A percentile compares a stretch with the other conserved stretches of the same genome.
Evolutionary conservation across 805 yeast species (phyloP).

Genomic region (Ogataea populi-albae): DNA sequence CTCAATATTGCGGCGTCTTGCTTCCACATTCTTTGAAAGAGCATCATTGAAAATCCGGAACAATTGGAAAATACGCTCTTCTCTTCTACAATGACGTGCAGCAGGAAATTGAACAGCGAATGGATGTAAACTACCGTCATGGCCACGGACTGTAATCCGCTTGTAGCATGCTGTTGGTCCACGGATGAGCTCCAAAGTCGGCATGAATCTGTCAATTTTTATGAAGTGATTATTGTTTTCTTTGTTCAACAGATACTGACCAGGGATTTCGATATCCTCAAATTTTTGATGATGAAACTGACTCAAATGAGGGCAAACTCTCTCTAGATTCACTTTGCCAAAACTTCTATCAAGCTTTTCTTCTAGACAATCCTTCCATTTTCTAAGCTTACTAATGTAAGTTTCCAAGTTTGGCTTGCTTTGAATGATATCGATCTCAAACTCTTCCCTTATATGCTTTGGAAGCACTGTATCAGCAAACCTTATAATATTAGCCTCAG

Average conservation of each 20-base stretch:
- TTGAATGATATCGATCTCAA: conserved; percentile 85
- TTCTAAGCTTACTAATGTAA: conserved; percentile 76
- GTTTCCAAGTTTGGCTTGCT: conserved; percentile 86
- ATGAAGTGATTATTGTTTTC: conserved; percentile 89
- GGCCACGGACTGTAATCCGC: conserved; percentile 84
- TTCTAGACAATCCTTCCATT: conserved; percentile 91
- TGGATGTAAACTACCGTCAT: conserved; percentile 86
- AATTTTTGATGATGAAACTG: conserved; percentile 98
- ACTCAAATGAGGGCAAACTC: conserved; percentile 89
- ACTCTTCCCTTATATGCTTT: conserved; percentile 80
- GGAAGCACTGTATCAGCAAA: conserved; percentile 94
- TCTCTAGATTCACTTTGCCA: conserved; percentile 76
- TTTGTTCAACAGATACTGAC: conserved; percentile 86
- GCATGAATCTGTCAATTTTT: conserved; percentile 89
- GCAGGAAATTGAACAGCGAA: conserved; percentile 98
- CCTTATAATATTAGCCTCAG: conserved; percentile 81
- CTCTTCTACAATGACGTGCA: conserved; percentile 95
- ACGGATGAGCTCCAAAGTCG: conserved; percentile 82
- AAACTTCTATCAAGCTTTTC: conserved; percentile 87
- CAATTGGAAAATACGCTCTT: conserved; percentile 88
- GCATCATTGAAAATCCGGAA: conserved; percentile 86
- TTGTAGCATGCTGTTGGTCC: conserved; percentile 90
- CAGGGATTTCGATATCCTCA: conserved; percentile 96
- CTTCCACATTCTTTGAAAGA: conserved; percentile 76
- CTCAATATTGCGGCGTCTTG: conserved; percentile 78